These are phyloP conservation scores for Hamiltosporidium tvaerminnensis DNA, from an alignment of 371 early-diverging fungal species.

Conservation along the genomic window DNA sequence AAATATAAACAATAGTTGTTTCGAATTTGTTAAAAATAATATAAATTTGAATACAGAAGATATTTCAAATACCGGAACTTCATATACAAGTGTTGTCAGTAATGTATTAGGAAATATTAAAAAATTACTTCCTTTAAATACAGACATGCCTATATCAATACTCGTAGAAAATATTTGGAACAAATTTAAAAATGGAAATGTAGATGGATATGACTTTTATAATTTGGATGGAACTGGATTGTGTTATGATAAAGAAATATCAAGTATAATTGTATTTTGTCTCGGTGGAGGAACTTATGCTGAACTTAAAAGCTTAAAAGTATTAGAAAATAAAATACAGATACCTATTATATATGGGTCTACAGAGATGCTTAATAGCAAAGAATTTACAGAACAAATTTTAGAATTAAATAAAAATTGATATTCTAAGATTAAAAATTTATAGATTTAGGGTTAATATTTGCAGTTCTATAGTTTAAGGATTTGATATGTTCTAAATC, in stretches of 20 bases:
- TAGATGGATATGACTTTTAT: not conserved
- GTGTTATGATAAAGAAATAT: slow-evolving; percentile 22
- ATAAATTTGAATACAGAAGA: not conserved
- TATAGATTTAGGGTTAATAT: too few relatives aligned
- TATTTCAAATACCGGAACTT: slow-evolving; percentile 2
- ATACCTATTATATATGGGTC: slow-evolving; percentile 47
- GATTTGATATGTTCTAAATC: too few relatives aligned
- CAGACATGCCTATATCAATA: slow-evolving; percentile 24
- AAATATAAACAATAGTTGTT: slow-evolving; percentile 18
- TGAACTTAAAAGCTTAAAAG: slow-evolving; percentile 42
- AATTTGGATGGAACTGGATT: too few relatives aligned
- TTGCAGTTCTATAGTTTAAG: too few relatives aligned
- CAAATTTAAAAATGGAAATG: slow-evolving; percentile 11
- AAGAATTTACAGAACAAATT: slow-evolving; percentile 24
- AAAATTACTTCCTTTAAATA: slow-evolving; percentile 32
- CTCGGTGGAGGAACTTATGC: slow-evolving; percentile 51
- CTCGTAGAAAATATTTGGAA: slow-evolving; percentile 30
- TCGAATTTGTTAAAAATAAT: slow-evolving; percentile 20
- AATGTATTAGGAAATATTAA: slow-evolving; percentile 38
- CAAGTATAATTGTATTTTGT: slow-evolving; percentile 39
- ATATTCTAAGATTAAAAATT: too few relatives aligned
- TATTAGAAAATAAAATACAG: slow-evolving; percentile 27
- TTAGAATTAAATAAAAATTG: too few relatives aligned
- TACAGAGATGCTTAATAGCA: slow-evolving; percentile 47
- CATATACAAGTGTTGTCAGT: slow-evolving; percentile 11